Conservation (phyloP, 805 yeast species). For the Komagataella phaffii region DNA sequence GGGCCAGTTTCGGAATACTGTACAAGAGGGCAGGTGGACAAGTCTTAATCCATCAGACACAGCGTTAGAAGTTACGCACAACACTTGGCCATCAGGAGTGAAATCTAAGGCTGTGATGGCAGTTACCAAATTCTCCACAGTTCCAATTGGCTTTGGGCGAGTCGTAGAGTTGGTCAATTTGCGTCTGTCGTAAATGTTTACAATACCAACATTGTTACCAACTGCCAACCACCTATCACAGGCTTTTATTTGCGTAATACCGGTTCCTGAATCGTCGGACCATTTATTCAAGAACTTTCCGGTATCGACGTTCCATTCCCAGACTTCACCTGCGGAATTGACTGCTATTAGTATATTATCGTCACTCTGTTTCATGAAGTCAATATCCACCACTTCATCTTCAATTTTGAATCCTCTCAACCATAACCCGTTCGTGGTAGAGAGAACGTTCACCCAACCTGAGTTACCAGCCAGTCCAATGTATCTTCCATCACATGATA, state of each 20-base stretch:
- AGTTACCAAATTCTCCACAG: conserved; percentile 71
- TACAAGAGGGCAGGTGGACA: conserved; percentile 78
- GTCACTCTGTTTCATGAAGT: conserved; percentile 33
- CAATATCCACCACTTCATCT: conserved; percentile 76
- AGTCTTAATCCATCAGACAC: conserved; percentile 76
- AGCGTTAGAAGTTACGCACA: conserved; percentile 76
- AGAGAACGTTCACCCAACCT: conserved; percentile 83
- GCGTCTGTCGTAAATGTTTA: conserved; percentile 64
- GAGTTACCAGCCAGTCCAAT: conserved; percentile 71
- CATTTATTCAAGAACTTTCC: conserved; percentile 50
- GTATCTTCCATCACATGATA: conserved; percentile 59
- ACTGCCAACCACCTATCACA: conserved; percentile 74
- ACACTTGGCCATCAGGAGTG: conserved; percentile 77
- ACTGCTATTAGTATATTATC: conserved; percentile 36
- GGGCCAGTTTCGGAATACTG: conserved; percentile 93
- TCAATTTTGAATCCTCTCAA: conserved; percentile 78
- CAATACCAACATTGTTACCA: conserved; percentile 84
- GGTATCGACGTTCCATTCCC: conserved; percentile 60
- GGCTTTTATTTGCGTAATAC: conserved; percentile 58
- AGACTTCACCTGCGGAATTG: conserved; percentile 75
- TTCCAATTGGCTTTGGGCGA: conserved; percentile 40
- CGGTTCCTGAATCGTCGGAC: conserved; percentile 79
- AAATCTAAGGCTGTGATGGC: conserved; percentile 63
- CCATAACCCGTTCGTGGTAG: conserved; percentile 77
- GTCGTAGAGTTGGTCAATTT: conserved; percentile 7